Conservation (phyloP, 805 yeast species). For the Saturnispora serradocipensis region DNA sequence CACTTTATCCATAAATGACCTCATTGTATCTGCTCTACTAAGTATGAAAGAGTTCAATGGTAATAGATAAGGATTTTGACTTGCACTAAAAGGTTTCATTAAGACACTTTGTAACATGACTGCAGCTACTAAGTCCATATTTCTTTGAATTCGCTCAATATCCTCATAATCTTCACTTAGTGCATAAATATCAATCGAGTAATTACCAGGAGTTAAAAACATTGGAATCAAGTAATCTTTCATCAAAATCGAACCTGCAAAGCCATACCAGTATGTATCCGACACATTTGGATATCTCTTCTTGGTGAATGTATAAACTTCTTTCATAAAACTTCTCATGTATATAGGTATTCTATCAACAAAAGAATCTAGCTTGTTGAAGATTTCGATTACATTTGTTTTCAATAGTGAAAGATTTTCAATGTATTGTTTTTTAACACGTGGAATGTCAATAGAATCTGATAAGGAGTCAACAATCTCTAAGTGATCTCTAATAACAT, state of each 20-base stretch:
- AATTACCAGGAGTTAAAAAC: constrained; percentile 45
- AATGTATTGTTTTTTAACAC: constrained; percentile 63
- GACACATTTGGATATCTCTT: constrained; percentile 45
- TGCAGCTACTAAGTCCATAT: constrained; percentile 47
- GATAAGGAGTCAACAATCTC: constrained; percentile 17
- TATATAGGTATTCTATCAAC: constrained; percentile 43
- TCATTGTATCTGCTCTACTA: constrained; percentile 38
- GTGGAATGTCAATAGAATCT: constrained; percentile 70
- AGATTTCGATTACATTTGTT: constrained; percentile 54
- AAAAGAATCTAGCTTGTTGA: constrained; percentile 39
- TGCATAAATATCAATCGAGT: constrained; percentile 35
- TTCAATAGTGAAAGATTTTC: constrained; percentile 65
- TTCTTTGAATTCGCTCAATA: constrained; percentile 30
- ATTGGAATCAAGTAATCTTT: constrained; percentile 42
- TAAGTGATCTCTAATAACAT: constrained; percentile 39
- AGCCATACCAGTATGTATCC: constrained; percentile 51
- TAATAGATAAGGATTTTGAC: constrained; percentile 57
- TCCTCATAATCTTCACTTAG: constrained; percentile 20
- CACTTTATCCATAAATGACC: constrained; percentile 36
- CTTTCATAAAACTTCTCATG: constrained; percentile 46
- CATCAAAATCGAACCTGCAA: constrained; percentile 58
- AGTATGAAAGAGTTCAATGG: constrained; percentile 70
- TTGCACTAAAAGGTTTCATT: constrained; percentile 52
- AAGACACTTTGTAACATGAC: constrained; percentile 57
- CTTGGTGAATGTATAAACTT: constrained; percentile 25